Percentiles rank a stretch among this genome's conserved stretches.
These are phyloP conservation scores for Cairneyella variabilis DNA, from an alignment of 495 filamentous ascomycete species.

Conservation along the genomic window DNA sequence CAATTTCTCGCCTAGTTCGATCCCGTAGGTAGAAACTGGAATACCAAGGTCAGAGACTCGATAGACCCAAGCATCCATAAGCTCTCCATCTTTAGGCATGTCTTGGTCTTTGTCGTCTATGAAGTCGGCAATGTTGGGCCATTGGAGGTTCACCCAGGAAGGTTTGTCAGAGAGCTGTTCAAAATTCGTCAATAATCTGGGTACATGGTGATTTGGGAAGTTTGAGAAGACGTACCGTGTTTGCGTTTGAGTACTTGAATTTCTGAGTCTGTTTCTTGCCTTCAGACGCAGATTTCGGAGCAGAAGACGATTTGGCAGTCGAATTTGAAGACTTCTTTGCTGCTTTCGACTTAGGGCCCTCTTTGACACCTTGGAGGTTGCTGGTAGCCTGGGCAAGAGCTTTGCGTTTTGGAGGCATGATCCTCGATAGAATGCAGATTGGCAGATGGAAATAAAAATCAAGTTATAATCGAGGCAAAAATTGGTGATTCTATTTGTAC, in stretches of 20 bases:
- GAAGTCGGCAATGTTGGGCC: conserved; percentile 9
- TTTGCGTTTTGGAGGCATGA: conserved; percentile 17
- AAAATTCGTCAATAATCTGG: neutral
- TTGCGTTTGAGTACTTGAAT: conserved; percentile 11
- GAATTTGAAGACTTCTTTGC: conserved; percentile 6
- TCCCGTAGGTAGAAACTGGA: conserved; percentile 6
- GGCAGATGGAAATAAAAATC: no score
- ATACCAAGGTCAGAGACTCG: conserved; percentile 11
- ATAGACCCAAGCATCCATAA: neutral
- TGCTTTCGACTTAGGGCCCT: neutral
- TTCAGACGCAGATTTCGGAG: neutral
- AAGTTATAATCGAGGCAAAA: no score
- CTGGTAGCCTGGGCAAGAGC: neutral
- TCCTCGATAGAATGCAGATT: no score
- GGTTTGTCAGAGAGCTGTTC: conserved; percentile 8
- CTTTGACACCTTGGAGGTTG: neutral
- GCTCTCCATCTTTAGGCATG: conserved; percentile 5
- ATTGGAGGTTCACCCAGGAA: conserved; percentile 7
- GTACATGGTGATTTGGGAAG: neutral
- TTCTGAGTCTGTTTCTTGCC: neutral
- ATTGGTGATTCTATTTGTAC: no score
- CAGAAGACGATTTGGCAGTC: neutral
- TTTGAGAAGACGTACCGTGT: conserved; percentile 1
- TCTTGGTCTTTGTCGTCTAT: conserved; percentile 15
- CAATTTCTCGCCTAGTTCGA: neutral